Conservation (phyloP, 495 filamentous ascomycete genomes). For the Xylaria telfairii region DNA sequence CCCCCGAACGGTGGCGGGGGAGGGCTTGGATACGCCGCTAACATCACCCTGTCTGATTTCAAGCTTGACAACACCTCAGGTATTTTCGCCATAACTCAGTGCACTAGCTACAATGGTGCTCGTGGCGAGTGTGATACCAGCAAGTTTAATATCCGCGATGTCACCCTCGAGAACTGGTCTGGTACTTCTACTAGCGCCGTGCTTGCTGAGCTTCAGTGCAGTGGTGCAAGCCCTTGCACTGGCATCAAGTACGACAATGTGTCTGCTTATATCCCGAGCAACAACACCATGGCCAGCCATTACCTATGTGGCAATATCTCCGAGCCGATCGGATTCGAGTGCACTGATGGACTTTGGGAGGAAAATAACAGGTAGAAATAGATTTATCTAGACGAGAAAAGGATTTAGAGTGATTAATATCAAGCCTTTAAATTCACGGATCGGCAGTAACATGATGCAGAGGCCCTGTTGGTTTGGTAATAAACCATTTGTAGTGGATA, state of each 20-base stretch:
- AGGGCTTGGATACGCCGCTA: constrained; percentile 50
- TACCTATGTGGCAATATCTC: constrained; percentile 48
- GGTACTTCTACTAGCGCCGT: constrained; percentile 38
- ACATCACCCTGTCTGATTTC: neutral
- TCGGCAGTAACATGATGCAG: neutral
- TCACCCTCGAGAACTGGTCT: constrained; percentile 33
- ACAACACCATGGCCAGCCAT: constrained; percentile 32
- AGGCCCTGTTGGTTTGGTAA: neutral
- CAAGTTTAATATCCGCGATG: constrained; percentile 45
- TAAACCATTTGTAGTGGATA: neutral
- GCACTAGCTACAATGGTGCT: constrained; percentile 46
- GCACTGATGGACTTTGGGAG: constrained; percentile 33
- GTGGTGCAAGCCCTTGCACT: constrained; percentile 44
- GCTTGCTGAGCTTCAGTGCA: constrained; percentile 47
- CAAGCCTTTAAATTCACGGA: neutral
- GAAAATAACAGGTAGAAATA: neutral
- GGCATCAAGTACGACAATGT: constrained; percentile 37
- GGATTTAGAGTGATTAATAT: neutral
- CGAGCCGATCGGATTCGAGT: constrained; percentile 41
- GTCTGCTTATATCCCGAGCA: constrained; percentile 31
- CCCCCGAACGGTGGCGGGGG: constrained; percentile 57
- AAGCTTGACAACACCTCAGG: neutral
- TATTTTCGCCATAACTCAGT: constrained; percentile 46
- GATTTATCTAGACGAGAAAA: neutral
- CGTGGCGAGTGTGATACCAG: constrained; percentile 43